phyloP scores from a whole-genome alignment of 2,329 filamentous ascomycete species.

The Tolypocladium tropicale region DNA sequence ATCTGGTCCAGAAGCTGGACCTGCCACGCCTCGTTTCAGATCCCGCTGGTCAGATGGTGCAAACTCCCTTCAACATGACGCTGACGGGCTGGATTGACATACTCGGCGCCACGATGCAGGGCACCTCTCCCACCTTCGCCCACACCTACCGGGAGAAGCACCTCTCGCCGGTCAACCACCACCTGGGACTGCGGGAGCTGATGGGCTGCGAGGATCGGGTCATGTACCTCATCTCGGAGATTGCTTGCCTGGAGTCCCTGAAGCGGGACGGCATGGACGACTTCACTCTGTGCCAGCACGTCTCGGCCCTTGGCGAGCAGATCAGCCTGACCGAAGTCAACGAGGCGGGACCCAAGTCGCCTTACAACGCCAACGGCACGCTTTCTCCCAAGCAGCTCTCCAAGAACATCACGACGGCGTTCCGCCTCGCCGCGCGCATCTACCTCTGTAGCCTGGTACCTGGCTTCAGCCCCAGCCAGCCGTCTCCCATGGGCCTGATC shows the following conservation, averaged over 20 bases:
- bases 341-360: slow-evolving; percentile 47
- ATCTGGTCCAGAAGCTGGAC: slow-evolving; percentile 74
- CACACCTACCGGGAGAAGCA: slow-evolving; percentile 96
- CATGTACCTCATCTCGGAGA: slow-evolving; percentile 97
- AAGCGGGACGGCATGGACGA: slow-evolving; percentile 77
- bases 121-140: slow-evolving; percentile 75
- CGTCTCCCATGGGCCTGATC: slow-evolving; percentile 66
- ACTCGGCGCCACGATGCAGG: slow-evolving; percentile 84
- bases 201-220: slow-evolving; percentile 97
- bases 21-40: slow-evolving; percentile 59
- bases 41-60: slow-evolving; percentile 37
- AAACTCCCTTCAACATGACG: slow-evolving; percentile 90
- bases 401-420: slow-evolving; percentile 81
- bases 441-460: slow-evolving; percentile 95
- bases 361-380: slow-evolving; percentile 59
- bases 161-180: slow-evolving; percentile 52
- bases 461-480: slow-evolving; percentile 67
- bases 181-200: slow-evolving; percentile 71
- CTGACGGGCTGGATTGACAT: slow-evolving; percentile 95
- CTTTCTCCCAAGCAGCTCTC: slow-evolving; percentile 75
- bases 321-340: slow-evolving; percentile 69
- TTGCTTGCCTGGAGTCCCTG: slow-evolving; percentile 86
- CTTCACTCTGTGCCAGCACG: slow-evolving; percentile 78
- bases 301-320: slow-evolving; percentile 77
- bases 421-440: slow-evolving; percentile 85